Conservation (phyloP, 495 filamentous ascomycete genomes). For the Podospora pseudopauciseta region DNA sequence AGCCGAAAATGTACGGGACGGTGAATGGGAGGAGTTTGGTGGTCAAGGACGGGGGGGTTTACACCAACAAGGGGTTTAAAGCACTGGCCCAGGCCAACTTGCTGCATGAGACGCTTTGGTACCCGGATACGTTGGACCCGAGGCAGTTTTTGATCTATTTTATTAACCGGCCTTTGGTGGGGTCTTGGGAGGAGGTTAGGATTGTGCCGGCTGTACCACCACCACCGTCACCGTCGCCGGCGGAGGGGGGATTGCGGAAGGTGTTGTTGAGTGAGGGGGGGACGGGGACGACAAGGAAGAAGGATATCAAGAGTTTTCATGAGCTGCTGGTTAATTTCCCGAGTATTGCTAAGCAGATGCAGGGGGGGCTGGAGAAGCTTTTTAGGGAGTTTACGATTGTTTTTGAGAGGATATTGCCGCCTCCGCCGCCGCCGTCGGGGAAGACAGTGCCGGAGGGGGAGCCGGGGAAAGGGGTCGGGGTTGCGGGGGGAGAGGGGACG, state of each 20-base stretch:
- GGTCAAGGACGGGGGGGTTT: slow-evolving; percentile 88
- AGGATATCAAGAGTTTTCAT: slow-evolving; percentile 84
- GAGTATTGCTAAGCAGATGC: slow-evolving; percentile 96
- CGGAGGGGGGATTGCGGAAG: slow-evolving; percentile 31
- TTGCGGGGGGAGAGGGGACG: slow-evolving; percentile 35
- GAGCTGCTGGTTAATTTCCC: slow-evolving; percentile 91
- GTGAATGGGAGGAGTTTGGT: slow-evolving; percentile 91
- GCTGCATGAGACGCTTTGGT: slow-evolving; percentile 81
- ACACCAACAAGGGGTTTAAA: slow-evolving; percentile 97
- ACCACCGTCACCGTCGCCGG: slow-evolving; percentile 26
- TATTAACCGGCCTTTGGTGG: slow-evolving; percentile 88
- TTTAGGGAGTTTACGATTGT: slow-evolving; percentile 85
- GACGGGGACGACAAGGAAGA: slow-evolving; percentile 57
- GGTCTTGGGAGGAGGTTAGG: slow-evolving; percentile 71
- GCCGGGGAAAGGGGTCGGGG: slow-evolving; percentile 46
- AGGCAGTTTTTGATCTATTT: slow-evolving; percentile 96
- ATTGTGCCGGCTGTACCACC: slow-evolving; percentile 59
- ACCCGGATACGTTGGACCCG: slow-evolving; percentile 74
- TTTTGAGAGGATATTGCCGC: slow-evolving; percentile 78
- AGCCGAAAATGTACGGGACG: slow-evolving; percentile 89
- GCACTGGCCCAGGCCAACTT: slow-evolving; percentile 86
- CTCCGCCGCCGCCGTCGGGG: slow-evolving; percentile 65
- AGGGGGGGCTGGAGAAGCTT: slow-evolving; percentile 81
- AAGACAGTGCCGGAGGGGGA: slow-evolving; percentile 53
- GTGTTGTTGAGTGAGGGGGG: slow-evolving; percentile 35